Conservation (phyloP, 805 yeast genomes). For the Wickerhamiella allomyrinae region DNA sequence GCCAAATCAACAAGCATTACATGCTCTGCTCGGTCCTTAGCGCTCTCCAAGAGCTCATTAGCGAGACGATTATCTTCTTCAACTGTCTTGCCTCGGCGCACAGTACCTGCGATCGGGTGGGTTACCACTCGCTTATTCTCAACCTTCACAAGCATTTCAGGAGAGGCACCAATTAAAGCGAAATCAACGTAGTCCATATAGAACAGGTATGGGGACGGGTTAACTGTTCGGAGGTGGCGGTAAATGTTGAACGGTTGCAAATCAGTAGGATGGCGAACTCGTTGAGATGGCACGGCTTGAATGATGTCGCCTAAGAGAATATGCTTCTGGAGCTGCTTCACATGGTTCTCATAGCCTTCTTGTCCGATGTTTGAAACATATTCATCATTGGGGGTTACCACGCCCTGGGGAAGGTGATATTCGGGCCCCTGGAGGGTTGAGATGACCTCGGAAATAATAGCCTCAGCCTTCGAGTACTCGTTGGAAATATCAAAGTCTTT, state of each 20-base stretch:
- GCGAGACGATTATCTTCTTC: constrained; percentile 89
- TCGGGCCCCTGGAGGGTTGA: constrained; percentile 26
- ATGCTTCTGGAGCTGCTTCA: constrained; percentile 56
- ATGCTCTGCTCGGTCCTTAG: constrained; percentile 94
- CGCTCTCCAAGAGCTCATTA: constrained; percentile 49
- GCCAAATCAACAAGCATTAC: constrained; percentile 98
- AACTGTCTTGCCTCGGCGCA: constrained; percentile 73
- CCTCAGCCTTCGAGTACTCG: constrained; percentile 46
- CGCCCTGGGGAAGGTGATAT: constrained; percentile 54
- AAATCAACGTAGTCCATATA: constrained; percentile 84
- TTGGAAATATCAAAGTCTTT: constrained; percentile 26
- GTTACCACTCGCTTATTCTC: constrained; percentile 73
- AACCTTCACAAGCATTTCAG: constrained; percentile 78
- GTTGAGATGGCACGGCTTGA: constrained; percentile 96
- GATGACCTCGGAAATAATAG: constrained; percentile 37
- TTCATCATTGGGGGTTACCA: constrained; percentile 49
- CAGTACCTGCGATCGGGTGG: constrained; percentile 97
- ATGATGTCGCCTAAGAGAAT: constrained; percentile 85
- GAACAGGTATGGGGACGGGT: constrained; percentile 94
- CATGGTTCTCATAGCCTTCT: constrained; percentile 83
- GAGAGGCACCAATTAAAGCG: constrained; percentile 95
- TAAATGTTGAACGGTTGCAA: constrained; percentile 94
- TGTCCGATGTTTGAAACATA: constrained; percentile 86
- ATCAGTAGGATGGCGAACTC: constrained; percentile 89
- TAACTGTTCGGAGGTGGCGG: constrained; percentile 85